These are phyloP conservation scores for Acacia acuminata DNA, from an alignment of 306 rosid genomes.

Conservation along the genomic window DNA sequence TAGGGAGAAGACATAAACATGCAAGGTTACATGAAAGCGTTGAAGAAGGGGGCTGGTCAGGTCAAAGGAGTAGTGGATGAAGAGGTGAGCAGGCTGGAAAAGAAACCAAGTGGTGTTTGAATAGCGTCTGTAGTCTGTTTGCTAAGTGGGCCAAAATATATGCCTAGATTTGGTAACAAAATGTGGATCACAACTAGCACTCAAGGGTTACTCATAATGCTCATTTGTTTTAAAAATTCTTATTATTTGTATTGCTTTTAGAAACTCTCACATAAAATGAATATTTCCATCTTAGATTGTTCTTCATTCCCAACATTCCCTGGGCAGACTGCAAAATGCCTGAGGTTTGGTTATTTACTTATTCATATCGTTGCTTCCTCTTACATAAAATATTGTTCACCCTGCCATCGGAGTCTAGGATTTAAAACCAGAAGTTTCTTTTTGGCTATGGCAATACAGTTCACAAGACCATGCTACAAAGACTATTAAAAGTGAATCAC, in stretches of 20 bases:
- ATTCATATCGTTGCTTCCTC: neutral
- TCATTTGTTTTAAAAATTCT: neutral
- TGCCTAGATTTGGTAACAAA: too few species aligned
- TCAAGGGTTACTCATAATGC: too few species aligned
- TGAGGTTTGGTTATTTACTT: neutral
- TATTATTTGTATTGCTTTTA: neutral
- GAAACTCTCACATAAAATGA: neutral
- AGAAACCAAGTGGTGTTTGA: too few species aligned
- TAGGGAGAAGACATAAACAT: too few species aligned
- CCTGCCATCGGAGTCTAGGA: neutral
- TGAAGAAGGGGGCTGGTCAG: too few species aligned
- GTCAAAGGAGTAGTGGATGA: too few species aligned
- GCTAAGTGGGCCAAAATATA: too few species aligned
- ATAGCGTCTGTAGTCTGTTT: too few species aligned
- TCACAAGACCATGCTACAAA: neutral
- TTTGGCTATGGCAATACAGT: neutral
- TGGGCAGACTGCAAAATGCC: neutral
- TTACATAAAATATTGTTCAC: neutral
- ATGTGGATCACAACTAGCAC: too few species aligned
- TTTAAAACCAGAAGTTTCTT: neutral
- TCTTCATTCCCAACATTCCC: neutral
- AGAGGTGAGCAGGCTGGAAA: too few species aligned
- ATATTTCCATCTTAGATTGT: neutral
- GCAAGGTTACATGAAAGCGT: too few species aligned
- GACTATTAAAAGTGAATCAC: neutral